phyloP scores from a whole-genome alignment of 1,139 yeast genomes.

The Candida neerlandica region DNA sequence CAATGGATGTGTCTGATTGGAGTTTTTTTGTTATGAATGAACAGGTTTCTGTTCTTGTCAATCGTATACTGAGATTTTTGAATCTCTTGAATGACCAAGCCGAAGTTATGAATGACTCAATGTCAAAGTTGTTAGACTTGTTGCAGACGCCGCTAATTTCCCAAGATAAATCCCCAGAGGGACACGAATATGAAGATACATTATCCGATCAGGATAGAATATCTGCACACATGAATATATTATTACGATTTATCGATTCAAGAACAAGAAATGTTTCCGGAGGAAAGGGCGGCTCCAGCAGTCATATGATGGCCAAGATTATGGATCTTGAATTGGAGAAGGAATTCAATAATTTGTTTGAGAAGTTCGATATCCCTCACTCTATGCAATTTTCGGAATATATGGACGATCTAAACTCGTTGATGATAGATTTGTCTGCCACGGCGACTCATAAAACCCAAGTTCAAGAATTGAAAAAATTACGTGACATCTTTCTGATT shows the following conservation, averaged over 20 bases:
- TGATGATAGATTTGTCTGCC: constrained; percentile 12
- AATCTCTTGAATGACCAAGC: constrained; percentile 60
- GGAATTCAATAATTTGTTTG: not conserved
- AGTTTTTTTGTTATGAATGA: constrained; percentile 23
- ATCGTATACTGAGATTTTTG: constrained; percentile 26
- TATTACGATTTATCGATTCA: constrained; percentile 60
- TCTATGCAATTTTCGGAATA: not conserved
- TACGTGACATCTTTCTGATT: constrained; percentile 26
- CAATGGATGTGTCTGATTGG: constrained; percentile 23
- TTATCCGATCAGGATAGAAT: constrained; percentile 74
- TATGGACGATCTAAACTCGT: not conserved
- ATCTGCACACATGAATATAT: constrained; percentile 61
- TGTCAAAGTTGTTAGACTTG: constrained; percentile 45
- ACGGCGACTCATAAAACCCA: constrained; percentile 14
- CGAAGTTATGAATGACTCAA: constrained; percentile 55
- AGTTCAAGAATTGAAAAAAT: constrained; percentile 25
- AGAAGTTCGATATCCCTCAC: not conserved
- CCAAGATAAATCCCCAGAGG: constrained; percentile 57
- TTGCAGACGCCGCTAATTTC: constrained; percentile 49
- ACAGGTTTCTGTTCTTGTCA: constrained; percentile 23
- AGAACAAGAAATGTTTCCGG: constrained; percentile 43
- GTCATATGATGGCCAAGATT: not conserved
- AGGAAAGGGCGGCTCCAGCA: constrained; percentile 16
- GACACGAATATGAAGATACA: constrained; percentile 77
- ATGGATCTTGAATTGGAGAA: not conserved